Evolutionary conservation across 306 rosid species (phyloP), one percentile per base, ranked within the genome.

Genomic region (Chamaecrista fasciculata): DNA sequence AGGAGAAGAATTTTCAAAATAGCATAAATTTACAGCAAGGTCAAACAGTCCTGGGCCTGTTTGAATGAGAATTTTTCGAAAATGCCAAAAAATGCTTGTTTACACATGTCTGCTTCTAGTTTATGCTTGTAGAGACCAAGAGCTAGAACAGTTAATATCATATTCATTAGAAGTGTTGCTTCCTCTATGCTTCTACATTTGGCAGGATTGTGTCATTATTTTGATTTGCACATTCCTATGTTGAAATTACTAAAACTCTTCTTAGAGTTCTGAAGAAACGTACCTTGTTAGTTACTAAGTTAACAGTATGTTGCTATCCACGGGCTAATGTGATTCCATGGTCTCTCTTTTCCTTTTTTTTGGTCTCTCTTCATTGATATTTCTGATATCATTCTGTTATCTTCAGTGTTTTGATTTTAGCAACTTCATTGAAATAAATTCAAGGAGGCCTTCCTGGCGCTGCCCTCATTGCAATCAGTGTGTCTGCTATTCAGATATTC

Each of bases 361-460:
- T 63, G n/a, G n/a, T n/a, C 25, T 62, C 66, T 43, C 33, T 15
- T 48, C 79, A 62, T 37, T 61, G 64, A 39, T 18, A 61, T 67
- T 70, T 56, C 18, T 64, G 48, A 69, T 73, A 20, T 78, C 12
- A 76, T 49, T 37, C 36, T 62, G 47, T 82, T 63, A 34, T 61
- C 48, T 82, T 74, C 53, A 95, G 99, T 95, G 97, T 79, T 95
- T 95, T 46, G 97, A 95, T 86, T 87, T 95, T 57, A 12, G 64
- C 67, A 91, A 95, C 82, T 95, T 53, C 66, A 31, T 87, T 14
- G 64, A 71, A 66, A 88, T 91, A 62, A 95, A 91, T 87, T 74
- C 82, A 46, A 89, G 86, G 82, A 85, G 88, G 76, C 99, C 99
- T 69, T 84, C 86, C 16, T 95, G 97, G 99, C 91, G 97, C 81